Conservation (phyloP, 305 asterid species). For the Fraxinus floribunda region DNA sequence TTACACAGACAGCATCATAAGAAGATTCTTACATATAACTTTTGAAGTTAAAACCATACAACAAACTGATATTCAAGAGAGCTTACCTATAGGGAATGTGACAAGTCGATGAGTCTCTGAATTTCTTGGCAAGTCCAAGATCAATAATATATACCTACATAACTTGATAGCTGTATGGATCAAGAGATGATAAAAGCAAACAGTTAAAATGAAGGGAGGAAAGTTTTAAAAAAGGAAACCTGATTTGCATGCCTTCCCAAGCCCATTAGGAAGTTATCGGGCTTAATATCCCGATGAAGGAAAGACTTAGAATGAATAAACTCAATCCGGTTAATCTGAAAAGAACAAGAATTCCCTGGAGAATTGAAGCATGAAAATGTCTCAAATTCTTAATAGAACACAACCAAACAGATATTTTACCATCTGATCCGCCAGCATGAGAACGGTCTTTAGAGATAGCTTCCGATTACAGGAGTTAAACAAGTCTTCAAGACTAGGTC, state of each 20-base stretch:
- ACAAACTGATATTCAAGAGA: slow-evolving; percentile 9
- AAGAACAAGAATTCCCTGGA: slow-evolving; percentile 9
- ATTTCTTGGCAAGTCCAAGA: slow-evolving; percentile 90
- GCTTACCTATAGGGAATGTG: slow-evolving; percentile 83
- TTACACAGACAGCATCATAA: slow-evolving; percentile 1
- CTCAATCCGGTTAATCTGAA: slow-evolving; percentile 78
- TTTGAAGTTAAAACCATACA: background rate
- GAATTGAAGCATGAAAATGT: background rate
- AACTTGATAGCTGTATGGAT: slow-evolving; percentile 11
- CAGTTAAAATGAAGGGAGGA: background rate
- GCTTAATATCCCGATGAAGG: slow-evolving; percentile 87
- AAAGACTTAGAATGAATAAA: slow-evolving; percentile 73
- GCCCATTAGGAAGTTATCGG: slow-evolving; percentile 89
- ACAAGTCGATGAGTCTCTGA: slow-evolving; percentile 69
- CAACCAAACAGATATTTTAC: slow-evolving; percentile 34
- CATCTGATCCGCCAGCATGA: slow-evolving; percentile 95
- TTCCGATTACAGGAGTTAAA: slow-evolving; percentile 84
- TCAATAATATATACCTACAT: slow-evolving; percentile 76
- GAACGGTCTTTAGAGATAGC: slow-evolving; percentile 82
- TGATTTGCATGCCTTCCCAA: slow-evolving; percentile 84
- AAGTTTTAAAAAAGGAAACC: slow-evolving; percentile 31
- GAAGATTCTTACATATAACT: background rate
- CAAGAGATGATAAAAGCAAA: slow-evolving; percentile 14
- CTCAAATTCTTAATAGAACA: background rate
- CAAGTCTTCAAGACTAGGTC: slow-evolving; percentile 92